Evolutionary conservation across 805 yeast genomes (phyloP).

Genomic region (Zygosaccharomyces rouxii): DNA sequence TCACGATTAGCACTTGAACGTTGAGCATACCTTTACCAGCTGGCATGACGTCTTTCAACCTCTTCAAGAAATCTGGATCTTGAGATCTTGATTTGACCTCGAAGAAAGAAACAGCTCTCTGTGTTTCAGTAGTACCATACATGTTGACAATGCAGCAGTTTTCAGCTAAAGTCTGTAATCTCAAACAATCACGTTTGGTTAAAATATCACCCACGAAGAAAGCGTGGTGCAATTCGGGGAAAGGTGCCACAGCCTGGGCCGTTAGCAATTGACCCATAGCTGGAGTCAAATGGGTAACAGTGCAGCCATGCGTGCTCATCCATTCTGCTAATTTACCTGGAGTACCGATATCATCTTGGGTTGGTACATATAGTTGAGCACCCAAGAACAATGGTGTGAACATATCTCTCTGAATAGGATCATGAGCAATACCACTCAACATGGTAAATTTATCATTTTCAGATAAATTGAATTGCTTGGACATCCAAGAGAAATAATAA

Average conservation of each 20-base stretch:
- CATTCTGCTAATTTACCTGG: constrained; percentile 97
- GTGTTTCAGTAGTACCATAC: constrained; percentile 99
- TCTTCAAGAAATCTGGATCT: constrained; percentile 70
- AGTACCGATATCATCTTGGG: constrained; percentile 96
- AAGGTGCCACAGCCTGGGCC: constrained; percentile 88
- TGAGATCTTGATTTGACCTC: constrained; percentile 71
- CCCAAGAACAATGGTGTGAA: constrained; percentile 96
- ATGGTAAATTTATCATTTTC: constrained; percentile 87
- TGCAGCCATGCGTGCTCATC: constrained; percentile 88
- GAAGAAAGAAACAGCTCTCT: constrained; percentile 93
- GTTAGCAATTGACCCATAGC: constrained; percentile 98
- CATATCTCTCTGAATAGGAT: constrained; percentile 98
- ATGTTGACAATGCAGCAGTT: constrained; percentile 89
- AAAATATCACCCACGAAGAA: constrained; percentile 97
- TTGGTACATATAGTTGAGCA: constrained; percentile 88
- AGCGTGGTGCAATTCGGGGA: constrained; percentile 87
- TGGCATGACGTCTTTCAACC: constrained; percentile 93
- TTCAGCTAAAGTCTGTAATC: constrained; percentile 86
- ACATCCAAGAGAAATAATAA: constrained; percentile 99
- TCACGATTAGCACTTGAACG: constrained; percentile 90
- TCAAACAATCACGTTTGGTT: constrained; percentile 93
- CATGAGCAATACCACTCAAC: constrained; percentile 99
- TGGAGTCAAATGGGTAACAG: constrained; percentile 97
- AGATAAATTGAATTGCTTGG: constrained; percentile 71
- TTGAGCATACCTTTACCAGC: constrained; percentile 98